phyloP scores from a whole-genome alignment of 148 eudicot genomes.

The Dianthus caryophyllus region DNA sequence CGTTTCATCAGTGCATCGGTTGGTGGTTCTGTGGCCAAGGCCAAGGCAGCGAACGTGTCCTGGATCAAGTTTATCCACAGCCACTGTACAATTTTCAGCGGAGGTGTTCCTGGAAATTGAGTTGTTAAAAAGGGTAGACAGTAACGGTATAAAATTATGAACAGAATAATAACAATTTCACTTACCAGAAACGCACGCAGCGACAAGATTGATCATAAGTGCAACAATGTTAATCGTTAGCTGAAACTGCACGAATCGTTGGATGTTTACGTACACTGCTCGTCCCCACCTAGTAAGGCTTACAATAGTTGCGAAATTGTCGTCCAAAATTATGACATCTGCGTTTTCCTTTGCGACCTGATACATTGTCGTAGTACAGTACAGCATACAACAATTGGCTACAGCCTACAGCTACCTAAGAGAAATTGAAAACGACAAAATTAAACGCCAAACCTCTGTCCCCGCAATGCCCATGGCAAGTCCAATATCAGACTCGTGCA shows the following conservation, averaged over 20 bases:
- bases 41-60: constrained; percentile 92
- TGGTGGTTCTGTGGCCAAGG: constrained; percentile 91
- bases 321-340: constrained; percentile 80
- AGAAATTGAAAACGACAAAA: too few species aligned
- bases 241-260: constrained; percentile 93
- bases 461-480: constrained; percentile 54
- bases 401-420: too few species aligned
- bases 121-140: background rate
- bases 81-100: constrained; percentile 83
- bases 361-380: too few species aligned
- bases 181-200: constrained; percentile 75
- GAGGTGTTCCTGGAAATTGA: constrained; percentile 66
- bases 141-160: background rate
- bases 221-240: constrained; percentile 87
- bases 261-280: constrained; percentile 83
- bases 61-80: constrained; percentile 93
- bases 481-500: constrained; percentile 45
- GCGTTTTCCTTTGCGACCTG: constrained; percentile 97
- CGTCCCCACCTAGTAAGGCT: constrained; percentile 93
- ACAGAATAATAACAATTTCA: background rate
- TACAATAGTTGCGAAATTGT: constrained; percentile 79
- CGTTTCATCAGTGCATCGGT: constrained; percentile 67
- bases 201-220: constrained; percentile 69
- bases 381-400: too few species aligned
- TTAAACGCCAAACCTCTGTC: constrained; percentile 41